Percentiles rank a stretch among this genome's conserved stretches.
Conservation (phyloP, 441 rosid genomes). For the Brassica hybrid region DNA sequence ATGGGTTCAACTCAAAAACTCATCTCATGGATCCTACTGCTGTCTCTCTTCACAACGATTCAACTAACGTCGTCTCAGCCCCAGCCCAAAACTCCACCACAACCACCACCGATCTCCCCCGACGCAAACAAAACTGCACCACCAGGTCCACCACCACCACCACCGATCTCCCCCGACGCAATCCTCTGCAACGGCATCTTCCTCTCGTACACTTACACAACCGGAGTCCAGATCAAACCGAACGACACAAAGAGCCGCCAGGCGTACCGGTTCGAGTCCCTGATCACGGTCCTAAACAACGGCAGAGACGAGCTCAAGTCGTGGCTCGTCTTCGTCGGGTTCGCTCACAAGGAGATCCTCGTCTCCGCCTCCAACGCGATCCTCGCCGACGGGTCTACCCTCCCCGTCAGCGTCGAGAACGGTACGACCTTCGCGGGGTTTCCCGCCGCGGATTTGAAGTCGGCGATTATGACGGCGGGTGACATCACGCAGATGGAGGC, state of each 20-base stretch:
- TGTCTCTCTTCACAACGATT: constrained; percentile 35
- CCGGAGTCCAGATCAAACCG: constrained; percentile 67
- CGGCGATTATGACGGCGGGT: constrained; percentile 92
- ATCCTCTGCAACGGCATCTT: constrained; percentile 72
- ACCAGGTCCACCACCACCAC: constrained; percentile 27
- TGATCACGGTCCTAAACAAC: constrained; percentile 69
- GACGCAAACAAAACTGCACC: constrained; percentile 32
- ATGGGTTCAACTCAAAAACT: constrained; percentile 25
- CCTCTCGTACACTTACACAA: constrained; percentile 57
- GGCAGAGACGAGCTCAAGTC: constrained; percentile 71
- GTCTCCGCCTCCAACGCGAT: constrained; percentile 77
- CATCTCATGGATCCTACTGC: constrained; percentile 18
- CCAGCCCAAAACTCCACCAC: constrained; percentile 20
- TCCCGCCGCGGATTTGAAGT: constrained; percentile 78
- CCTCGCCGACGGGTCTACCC: constrained; percentile 67
- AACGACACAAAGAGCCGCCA: constrained; percentile 55
- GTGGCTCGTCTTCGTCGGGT: constrained; percentile 80
- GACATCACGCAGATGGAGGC: constrained; percentile 81
- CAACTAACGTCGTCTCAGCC: constrained; percentile 52
- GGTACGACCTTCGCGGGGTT: constrained; percentile 83
- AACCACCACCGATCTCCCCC: constrained; percentile 47
- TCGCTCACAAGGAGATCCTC: constrained; percentile 69
- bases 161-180: constrained; percentile 52
- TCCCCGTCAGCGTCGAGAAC: constrained; percentile 75
- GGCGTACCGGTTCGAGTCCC: constrained; percentile 84